Percentiles rank a stretch among this genome's conserved stretches.
phyloP scores from a whole-genome alignment of 306 rosid genomes.

The Prunus mira region DNA sequence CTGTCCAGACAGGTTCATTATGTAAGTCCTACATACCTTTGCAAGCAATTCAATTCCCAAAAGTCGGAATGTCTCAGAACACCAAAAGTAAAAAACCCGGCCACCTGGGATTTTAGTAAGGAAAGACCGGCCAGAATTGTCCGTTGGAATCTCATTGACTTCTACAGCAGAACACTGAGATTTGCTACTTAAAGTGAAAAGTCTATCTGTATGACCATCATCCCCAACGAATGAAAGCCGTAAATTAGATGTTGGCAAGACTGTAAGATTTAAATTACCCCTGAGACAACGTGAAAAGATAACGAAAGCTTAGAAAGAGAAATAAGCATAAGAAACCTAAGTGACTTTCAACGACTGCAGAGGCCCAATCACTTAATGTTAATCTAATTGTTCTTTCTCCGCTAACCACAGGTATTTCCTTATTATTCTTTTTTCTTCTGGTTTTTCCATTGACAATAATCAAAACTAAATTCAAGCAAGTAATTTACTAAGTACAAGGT shows the following conservation, averaged over 20 bases:
- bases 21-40: slow-evolving; percentile 49
- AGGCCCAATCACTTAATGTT: background rate
- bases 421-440: background rate
- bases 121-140: slow-evolving; percentile 80
- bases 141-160: slow-evolving; percentile 62
- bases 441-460: background rate
- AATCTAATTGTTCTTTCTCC: background rate
- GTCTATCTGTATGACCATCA: slow-evolving; percentile 62
- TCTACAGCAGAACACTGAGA: slow-evolving; percentile 48
- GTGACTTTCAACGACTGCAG: background rate
- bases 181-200: slow-evolving; percentile 49
- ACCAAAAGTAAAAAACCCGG: slow-evolving; percentile 67
- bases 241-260: slow-evolving; percentile 83
- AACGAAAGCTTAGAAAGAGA: slow-evolving; percentile 12
- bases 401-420: background rate
- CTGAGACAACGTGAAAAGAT: slow-evolving; percentile 45
- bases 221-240: slow-evolving; percentile 86
- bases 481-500: background rate
- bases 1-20: too few species aligned
- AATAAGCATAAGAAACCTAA: background rate
- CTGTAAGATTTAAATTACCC: slow-evolving; percentile 73
- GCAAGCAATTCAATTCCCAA: slow-evolving; percentile 76
- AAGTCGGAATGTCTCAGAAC: slow-evolving; percentile 87
- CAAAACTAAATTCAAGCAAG: background rate
- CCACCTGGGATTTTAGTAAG: slow-evolving; percentile 46